Evolutionary conservation across 169 alveolate species (phyloP).

Genomic region (Theileria equi): DNA sequence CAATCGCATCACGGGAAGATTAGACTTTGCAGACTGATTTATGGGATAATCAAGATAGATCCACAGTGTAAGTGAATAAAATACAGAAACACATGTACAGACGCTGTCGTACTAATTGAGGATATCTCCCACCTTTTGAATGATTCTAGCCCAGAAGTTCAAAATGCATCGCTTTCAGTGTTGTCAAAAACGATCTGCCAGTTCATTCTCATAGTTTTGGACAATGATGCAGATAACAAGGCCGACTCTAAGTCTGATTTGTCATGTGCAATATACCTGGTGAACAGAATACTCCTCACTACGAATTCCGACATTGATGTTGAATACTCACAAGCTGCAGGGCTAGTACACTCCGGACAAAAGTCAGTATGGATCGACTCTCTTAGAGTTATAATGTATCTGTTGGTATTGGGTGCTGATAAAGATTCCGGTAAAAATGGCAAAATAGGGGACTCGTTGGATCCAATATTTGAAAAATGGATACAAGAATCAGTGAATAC

Average conservation of each 20-base stretch:
- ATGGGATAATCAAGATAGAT: conserved; percentile 26
- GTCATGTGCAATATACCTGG: neutral
- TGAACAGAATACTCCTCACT: conserved; percentile 9
- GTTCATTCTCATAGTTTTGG: conserved; percentile 32
- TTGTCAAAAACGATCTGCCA: conserved; percentile 24
- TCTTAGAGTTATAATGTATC: conserved; percentile 16
- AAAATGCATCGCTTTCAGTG: conserved; percentile 28
- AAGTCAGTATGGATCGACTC: no score
- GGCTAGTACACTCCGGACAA: no score
- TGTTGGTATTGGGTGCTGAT: no score
- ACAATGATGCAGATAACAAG: no score
- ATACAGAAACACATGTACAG: neutral
- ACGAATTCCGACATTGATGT: neutral
- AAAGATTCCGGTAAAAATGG: no score
- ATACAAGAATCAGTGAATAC: no score
- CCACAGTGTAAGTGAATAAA: conserved; percentile 49
- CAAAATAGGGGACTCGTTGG: no score
- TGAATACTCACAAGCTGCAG: no score
- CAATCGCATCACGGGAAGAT: conserved; percentile 53
- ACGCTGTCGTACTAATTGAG: conserved; percentile 54
- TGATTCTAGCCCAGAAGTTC: conserved; percentile 26
- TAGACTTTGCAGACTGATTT: conserved; percentile 42
- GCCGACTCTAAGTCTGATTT: neutral
- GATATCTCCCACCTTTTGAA: conserved; percentile 53
- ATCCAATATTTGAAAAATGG: no score